These are phyloP conservation scores for Vigna reflexopilosa DNA, from an alignment of 306 rosid species.

Conservation along the genomic window DNA sequence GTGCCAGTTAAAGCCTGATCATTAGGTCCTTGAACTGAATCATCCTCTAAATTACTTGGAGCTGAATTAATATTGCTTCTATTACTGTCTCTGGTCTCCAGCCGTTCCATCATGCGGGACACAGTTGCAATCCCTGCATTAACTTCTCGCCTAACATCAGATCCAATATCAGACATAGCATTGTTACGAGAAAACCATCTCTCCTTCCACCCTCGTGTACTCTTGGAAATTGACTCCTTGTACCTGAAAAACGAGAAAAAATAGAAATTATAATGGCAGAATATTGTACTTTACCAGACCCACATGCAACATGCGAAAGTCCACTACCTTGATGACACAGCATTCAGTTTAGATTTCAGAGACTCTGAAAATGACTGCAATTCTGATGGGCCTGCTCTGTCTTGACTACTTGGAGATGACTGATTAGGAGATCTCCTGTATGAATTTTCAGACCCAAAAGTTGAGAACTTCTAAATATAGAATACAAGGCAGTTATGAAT, in stretches of 20 bases:
- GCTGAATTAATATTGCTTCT: conserved; percentile 54
- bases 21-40: conserved; percentile 56
- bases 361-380: conserved; percentile 90
- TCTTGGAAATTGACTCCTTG: conserved; percentile 94
- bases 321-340: conserved; percentile 80
- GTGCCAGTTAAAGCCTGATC: conserved; percentile 52
- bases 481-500: background rate
- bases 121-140: conserved; percentile 86
- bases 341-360: conserved; percentile 80
- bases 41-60: conserved; percentile 58
- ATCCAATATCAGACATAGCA: conserved; percentile 80
- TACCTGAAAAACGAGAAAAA: conserved; percentile 57
- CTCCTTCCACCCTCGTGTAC: conserved; percentile 97
- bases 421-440: conserved; percentile 71
- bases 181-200: conserved; percentile 87
- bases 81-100: conserved; percentile 77
- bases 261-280: conserved; percentile 16
- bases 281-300: conserved; percentile 18
- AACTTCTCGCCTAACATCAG: conserved; percentile 87
- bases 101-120: conserved; percentile 87
- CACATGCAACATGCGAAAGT: conserved; percentile 17
- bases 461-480: conserved; percentile 21
- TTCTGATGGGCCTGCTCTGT: conserved; percentile 96
- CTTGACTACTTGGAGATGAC: conserved; percentile 73
- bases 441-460: conserved; percentile 18